Evolutionary conservation across 352 stramenopile genomes (phyloP).

Genomic region (Phytophthora melonis): DNA sequence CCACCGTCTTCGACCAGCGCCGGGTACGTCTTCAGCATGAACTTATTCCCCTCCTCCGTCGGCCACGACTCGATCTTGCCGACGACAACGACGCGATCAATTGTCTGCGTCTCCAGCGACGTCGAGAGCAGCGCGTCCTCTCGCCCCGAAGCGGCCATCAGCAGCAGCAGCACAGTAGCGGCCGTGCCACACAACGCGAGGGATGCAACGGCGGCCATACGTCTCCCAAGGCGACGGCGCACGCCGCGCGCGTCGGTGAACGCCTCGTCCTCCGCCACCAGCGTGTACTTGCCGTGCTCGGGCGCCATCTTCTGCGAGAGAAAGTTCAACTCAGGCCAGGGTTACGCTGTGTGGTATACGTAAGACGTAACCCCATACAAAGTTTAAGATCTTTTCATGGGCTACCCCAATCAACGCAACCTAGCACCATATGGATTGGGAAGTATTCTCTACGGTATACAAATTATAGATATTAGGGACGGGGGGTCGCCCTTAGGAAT

Average conservation of each 20-base stretch:
- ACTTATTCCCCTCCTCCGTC: constrained; percentile 6
- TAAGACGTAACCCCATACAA: not conserved
- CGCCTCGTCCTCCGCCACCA: constrained; percentile 28
- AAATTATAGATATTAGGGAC: constrained; percentile 18
- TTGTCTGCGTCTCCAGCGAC: constrained; percentile 1
- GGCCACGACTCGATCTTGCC: not conserved
- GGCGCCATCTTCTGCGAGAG: constrained; percentile 22
- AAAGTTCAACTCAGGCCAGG: no score
- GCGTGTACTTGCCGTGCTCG: constrained; percentile 25
- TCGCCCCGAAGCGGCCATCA: constrained; percentile 10
- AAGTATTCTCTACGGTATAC: constrained; percentile 20
- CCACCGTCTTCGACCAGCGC: constrained; percentile 50
- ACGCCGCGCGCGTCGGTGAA: constrained; percentile 6
- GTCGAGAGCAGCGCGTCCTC: not conserved
- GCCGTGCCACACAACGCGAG: constrained; percentile 24
- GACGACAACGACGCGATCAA: not conserved
- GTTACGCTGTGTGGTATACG: not conserved
- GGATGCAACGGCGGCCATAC: constrained; percentile 12
- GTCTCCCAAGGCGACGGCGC: constrained; percentile 12
- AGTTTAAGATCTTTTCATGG: not conserved
- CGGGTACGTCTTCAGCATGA: constrained; percentile 53
- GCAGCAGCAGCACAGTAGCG: constrained; percentile 15
- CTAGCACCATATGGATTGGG: not conserved
- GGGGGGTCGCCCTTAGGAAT: constrained; percentile 43
- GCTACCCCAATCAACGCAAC: not conserved